Evolutionary conservation across 768 basidiomycete genomes (phyloP), one percentile per base, ranked within the genome.

Genomic region (Pleurotus sapidus): DNA sequence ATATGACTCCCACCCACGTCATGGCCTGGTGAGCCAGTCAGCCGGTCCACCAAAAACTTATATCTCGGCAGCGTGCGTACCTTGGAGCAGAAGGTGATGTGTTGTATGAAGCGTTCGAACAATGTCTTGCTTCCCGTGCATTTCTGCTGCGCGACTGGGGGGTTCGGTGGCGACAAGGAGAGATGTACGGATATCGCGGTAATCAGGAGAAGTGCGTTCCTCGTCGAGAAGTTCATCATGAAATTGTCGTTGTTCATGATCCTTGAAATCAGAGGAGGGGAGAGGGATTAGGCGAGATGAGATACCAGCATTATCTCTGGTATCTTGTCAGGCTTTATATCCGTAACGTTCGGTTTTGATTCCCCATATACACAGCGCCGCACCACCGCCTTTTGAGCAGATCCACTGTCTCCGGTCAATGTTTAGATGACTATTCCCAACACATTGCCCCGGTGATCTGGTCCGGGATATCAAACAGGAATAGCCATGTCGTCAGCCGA

Each of bases 131-230:
- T 20, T 47, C 42, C 55, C 37, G 55, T 27, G 34, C 46, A 56
- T 46, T 56, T 38, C 27, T 47, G 14, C n/a, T 23, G 40, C 8
- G 42, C 27, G 20, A 56, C 55, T 17, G 55, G 55, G 24, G 55
- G 55, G 34, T 56, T 56, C 5, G 55, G 55, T 30, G 55, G 55
- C 4, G 55, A 56, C 24, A 56, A 40, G 15, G 55, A 56, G 9
- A 56, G 55, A 25, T 56, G 55, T 5, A 56, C 55, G 7, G 55
- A 56, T 30, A 56, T 56, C 3, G 55, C 55, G 15, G 55, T 47
- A 15, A 37, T 34, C 12, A 56, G 25, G 6, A 56, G 45, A 8
- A 56, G 55, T 23, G 39, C 39, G n/a, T 23, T 54, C 17, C 39
- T 39, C 15, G 14, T 8, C 37, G 25, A 4, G 37, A 54, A 54